phyloP scores from a whole-genome alignment of 2,329 filamentous ascomycete genomes.

The Berkeleyomyces rouxiae region DNA sequence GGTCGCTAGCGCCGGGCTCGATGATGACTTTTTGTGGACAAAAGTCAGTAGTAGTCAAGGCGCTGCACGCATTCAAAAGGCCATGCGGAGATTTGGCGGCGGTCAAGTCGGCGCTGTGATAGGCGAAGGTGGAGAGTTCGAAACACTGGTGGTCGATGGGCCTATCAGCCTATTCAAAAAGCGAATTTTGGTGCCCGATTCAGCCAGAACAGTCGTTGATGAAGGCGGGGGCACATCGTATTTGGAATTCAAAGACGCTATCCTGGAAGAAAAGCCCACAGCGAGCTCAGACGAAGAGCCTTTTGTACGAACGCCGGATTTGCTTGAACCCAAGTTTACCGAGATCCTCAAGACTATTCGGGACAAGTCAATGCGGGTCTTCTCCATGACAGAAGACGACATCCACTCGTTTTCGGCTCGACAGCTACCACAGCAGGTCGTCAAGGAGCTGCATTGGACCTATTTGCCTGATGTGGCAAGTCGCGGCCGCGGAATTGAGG shows the following conservation, averaged over 20 bases:
- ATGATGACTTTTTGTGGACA: slow-evolving; percentile 64
- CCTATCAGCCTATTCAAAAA: slow-evolving; percentile 56
- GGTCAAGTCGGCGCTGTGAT: slow-evolving; percentile 50
- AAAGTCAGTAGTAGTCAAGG: slow-evolving; percentile 48
- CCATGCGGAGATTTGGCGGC: slow-evolving; percentile 49
- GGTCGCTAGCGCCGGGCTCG: slow-evolving; percentile 77
- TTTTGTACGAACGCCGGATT: slow-evolving; percentile 37
- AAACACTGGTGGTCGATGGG: slow-evolving; percentile 76
- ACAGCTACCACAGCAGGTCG: slow-evolving; percentile 1
- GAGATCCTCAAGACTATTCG: slow-evolving; percentile 23
- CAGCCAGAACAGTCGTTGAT: slow-evolving; percentile 34
- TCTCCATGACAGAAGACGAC: neutral
- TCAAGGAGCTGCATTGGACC: slow-evolving; percentile 23
- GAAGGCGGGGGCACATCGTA: slow-evolving; percentile 68
- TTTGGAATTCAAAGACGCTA: slow-evolving; percentile 44
- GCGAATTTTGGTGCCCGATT: slow-evolving; percentile 44
- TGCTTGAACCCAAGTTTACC: slow-evolving; percentile 49
- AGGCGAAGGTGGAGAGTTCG: slow-evolving; percentile 91
- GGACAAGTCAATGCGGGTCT: slow-evolving; percentile 5
- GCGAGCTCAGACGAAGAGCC: slow-evolving; percentile 10
- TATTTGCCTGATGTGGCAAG: slow-evolving; percentile 20
- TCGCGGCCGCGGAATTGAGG: slow-evolving; percentile 23
- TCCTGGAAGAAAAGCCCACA: slow-evolving; percentile 28
- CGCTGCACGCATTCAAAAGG: slow-evolving; percentile 30
- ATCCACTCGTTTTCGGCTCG: slow-evolving; percentile 12